Conservation (phyloP, 129 eudicot species). For the Artemisia tridentata region DNA sequence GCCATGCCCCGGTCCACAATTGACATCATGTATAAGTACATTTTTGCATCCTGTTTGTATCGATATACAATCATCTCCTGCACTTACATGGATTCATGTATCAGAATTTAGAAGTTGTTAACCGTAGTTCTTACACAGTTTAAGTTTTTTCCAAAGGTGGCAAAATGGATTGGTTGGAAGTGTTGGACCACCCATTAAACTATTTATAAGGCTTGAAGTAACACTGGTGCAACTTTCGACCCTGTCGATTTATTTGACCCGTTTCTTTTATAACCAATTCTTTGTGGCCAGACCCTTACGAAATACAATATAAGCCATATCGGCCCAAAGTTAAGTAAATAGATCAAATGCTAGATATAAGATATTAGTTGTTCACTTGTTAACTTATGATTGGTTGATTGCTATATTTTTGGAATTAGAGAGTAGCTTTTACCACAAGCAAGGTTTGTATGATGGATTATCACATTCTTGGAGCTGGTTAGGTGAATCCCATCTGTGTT, state of each 20-base stretch:
- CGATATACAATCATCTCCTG: slow-evolving; percentile 96
- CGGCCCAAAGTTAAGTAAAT: background rate
- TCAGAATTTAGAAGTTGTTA: background rate
- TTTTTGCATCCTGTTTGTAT: slow-evolving; percentile 96
- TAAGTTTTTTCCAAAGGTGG: background rate
- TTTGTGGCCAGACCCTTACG: background rate
- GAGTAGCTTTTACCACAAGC: slow-evolving; percentile 64
- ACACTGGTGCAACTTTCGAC: background rate
- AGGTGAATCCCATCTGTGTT: slow-evolving; percentile 94
- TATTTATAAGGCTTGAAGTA: too few relatives aligned
- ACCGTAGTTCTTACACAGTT: background rate
- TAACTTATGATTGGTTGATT: background rate
- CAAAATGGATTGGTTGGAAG: background rate
- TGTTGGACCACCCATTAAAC: too few relatives aligned
- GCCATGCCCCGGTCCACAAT: slow-evolving; percentile 98
- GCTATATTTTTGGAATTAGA: background rate
- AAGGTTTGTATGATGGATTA: slow-evolving; percentile 57
- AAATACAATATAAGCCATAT: background rate
- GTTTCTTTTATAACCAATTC: background rate
- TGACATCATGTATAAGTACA: slow-evolving; percentile 66
- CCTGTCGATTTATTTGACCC: too few relatives aligned
- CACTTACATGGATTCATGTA: slow-evolving; percentile 4
- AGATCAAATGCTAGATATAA: background rate
- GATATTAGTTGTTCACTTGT: background rate
- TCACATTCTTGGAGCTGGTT: slow-evolving; percentile 67